Evolutionary conservation across 805 yeast genomes (phyloP), one percentile per base, ranked within the genome.

Genomic region (Candida caryicola): DNA sequence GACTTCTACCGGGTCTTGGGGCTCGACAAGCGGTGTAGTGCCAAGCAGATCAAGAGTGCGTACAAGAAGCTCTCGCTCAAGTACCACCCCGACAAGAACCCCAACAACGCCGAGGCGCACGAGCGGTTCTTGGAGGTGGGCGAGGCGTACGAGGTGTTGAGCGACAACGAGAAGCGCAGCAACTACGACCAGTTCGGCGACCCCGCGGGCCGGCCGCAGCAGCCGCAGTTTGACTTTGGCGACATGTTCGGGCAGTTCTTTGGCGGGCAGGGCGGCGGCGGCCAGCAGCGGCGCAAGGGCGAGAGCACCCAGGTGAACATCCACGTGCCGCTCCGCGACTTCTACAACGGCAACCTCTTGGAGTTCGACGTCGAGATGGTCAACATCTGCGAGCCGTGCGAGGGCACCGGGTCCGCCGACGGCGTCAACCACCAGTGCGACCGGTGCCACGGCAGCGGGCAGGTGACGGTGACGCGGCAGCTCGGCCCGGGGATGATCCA

Each of bases 51-150:
- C 63, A 88, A 86, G 57, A 76, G 81, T 36, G 96, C 96, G 0
- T 90, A 90, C 59, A 70, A 95, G 48, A 75, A 78, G 39, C 64
- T 91, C 46, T 81, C 90, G 48, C 83, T 87, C 59, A 85, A 85
- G 55, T 88, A 77, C 62, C 99, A 91, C 56, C 99, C 99, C 2
- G 99, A 91, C 62, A 91, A 91, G 66, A 93, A 91, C 57, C 82
- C 84, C 5, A 45, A 42, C 5, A 77, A 82, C 50, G 88, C 86
- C 6, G 83, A 76, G 19, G 95, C 97, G 1, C 89, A 86, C 47
- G 82, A 84, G 34, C 82, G 77, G 62, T 93, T 90, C 59, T 82
- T 93, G 35, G 95, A 89, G 61, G 76, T 93, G 19, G 95, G 95
- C 12, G 95, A 85, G 54, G 98, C 98, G 0, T 91, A 91, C 59